Evolutionary conservation across 73 alveolate species (phyloP), one percentile per base, ranked within the genome.

Genomic region (Stentor coeruleus): DNA sequence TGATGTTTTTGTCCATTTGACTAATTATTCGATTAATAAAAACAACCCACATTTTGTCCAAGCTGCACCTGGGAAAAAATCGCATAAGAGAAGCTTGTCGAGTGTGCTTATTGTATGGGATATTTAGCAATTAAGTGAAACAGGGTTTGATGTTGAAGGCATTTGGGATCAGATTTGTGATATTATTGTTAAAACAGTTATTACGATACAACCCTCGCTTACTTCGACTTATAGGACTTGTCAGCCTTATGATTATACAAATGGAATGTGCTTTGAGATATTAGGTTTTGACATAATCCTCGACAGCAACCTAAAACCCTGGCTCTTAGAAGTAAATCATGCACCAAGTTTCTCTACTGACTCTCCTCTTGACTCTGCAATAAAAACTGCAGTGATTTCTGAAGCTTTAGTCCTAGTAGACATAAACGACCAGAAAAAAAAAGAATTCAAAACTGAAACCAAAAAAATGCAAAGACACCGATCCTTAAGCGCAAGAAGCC

Each of bases 281-380:
- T 81, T 87, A 4, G 93, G 93, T 1, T 87, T 87, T 59, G 93
- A 87, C 55, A 59, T 88, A n/a, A 79, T 88, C 28, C 58, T 88
- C 30, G 91, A 85, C 74, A 82, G 81, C 49, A 86, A 92, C 77
- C 76, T 84, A 35, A 90, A 86, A 83, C 93, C 95, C 31, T 94
- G 86, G 84, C 91, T 94, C 33, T 84, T 94, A 6, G 98, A 94
- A 92, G 94, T 92, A 1, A 91, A 91, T 84, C 91, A 91, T 80
- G 74, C 94, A 58, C 94, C 96, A 30, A 88, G 94, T 42, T 91
- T 91, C 81, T 81, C 90, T 0, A 88, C 93, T 15, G 96, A 91
- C 38, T 79, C 96, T 0, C 94, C 93, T 3, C 81, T 91, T 35
- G 96, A 91, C 82, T 84, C 57, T 58, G 81, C 82, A 35, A 89